Base-by-base conservation (phyloP, 345 rosid species). In the Mercurialis annua region DNA sequence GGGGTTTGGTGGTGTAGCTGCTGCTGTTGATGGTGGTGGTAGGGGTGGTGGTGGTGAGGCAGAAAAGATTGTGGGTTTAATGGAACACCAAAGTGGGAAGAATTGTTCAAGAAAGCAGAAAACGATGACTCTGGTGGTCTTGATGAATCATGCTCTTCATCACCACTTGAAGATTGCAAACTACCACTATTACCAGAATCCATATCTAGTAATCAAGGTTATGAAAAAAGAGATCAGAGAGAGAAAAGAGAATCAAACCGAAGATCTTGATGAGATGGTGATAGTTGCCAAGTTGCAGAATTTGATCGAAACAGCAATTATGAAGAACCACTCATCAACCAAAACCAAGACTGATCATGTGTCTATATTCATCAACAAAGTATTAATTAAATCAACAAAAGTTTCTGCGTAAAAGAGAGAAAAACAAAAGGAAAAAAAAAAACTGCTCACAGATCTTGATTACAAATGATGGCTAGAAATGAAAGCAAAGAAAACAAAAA, bases 161-260 rank as follows among this genome's bases (percentile, higher is more conserved):
- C 92, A 6, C 80, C 92, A 50, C 90, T 86, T 23, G 96, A 83
- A 18, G 95, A 90, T 59, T 87, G 92, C 71, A 84, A 65, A 68
- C 92, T 90, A 12, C 87, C 87, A 70, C 92, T 88, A 44, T 90
- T 87, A 30, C 88, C 80, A 20, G 98, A 92, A 81, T 90, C 95
- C 98, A 92, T 92, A 48, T 43, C 27, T 11, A 11, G 29, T 18
- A 59, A 29, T n/a, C n/a, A n/a, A n/a, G n/a, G n/a, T n/a, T n/a
- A n/a, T n/a, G n/a, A n/a, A n/a, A n/a, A n/a, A n/a, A n/a, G n/a
- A n/a, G n/a, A n/a, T n/a, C n/a, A n/a, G n/a, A n/a, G n/a, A n/a
- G n/a, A n/a, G n/a, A n/a, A n/a, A n/a, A 64, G 20, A n/a, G 48
- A 24, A n/a, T 49, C 47, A 40, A 44, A 52, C 30, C 30, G 9